A percentile compares a stretch with the other conserved stretches of the same genome.
phyloP scores from a whole-genome alignment of 2,329 filamentous ascomycete genomes.

The Neonectria neomacrospora region DNA sequence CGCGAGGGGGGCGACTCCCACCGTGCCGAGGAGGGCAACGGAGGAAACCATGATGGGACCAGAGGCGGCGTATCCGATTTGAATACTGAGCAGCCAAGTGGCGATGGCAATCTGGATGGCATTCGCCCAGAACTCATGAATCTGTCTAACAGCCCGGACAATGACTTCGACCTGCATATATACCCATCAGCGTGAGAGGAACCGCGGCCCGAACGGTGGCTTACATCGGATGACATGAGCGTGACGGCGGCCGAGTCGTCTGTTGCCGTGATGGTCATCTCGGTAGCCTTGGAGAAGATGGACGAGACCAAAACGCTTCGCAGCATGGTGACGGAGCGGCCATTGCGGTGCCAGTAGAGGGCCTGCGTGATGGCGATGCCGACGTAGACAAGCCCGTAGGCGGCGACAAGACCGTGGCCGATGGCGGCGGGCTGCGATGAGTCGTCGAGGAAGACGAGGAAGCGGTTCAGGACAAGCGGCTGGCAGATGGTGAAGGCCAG shows the following conservation, averaged over 20 bases:
- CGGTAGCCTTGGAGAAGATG: conserved; percentile 50
- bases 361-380: conserved; percentile 48
- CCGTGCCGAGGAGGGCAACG: conserved; percentile 41
- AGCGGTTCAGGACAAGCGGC: conserved; percentile 49
- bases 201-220: not conserved
- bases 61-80: conserved; percentile 49
- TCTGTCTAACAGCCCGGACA: conserved; percentile 48
- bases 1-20: conserved; percentile 44
- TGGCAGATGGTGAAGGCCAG: conserved; percentile 52
- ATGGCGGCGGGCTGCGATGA: conserved; percentile 35
- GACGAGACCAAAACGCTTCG: conserved; percentile 47
- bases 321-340: conserved; percentile 48
- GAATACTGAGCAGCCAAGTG: conserved; percentile 48
- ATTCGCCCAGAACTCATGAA: conserved; percentile 53
- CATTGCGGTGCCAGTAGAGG: conserved; percentile 48
- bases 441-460: conserved; percentile 48
- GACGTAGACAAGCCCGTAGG: conserved; percentile 48
- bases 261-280: conserved; percentile 42
- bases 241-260: conserved; percentile 52
- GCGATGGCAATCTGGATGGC: conserved; percentile 49
- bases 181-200: not conserved
- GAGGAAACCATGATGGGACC: conserved; percentile 49
- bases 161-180: conserved; percentile 51
- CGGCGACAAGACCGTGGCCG: conserved; percentile 49
- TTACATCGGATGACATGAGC: conserved; percentile 55